A percentile compares a stretch with the other conserved stretches of the same genome.
These are phyloP conservation scores for Tetradesmus lagerheimii DNA, from an alignment of 139 green algal species.

Conservation along the genomic window DNA sequence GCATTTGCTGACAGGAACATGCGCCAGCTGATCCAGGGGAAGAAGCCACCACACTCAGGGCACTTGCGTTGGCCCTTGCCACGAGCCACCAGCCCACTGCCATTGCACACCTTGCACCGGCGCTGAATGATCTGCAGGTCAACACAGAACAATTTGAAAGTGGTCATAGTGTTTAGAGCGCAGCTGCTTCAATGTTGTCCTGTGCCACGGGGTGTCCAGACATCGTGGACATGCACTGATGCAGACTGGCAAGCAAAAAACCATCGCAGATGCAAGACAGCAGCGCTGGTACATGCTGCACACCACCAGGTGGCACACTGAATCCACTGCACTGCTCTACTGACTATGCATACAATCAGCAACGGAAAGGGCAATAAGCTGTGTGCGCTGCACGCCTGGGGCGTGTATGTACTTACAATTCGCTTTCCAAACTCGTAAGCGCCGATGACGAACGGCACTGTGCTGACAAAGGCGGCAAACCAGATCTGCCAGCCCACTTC, in stretches of 20 bases:
- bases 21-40: constrained; percentile 88
- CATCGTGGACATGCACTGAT: too few species aligned
- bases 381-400: too few species aligned
- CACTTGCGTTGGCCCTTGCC: constrained; percentile 73
- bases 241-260: too few species aligned
- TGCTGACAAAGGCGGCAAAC: constrained; percentile 72
- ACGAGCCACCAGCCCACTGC: constrained; percentile 76
- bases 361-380: too few species aligned
- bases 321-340: too few species aligned
- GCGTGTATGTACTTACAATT: constrained; percentile 70
- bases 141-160: not conserved
- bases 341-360: too few species aligned
- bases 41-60: constrained; percentile 86
- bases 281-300: too few species aligned
- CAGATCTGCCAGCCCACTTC: constrained; percentile 73
- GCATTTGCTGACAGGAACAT: constrained; percentile 83
- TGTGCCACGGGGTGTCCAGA: too few species aligned
- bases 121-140: constrained; percentile 82
- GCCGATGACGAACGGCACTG: constrained; percentile 87
- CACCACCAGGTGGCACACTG: too few species aligned
- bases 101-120: constrained; percentile 78
- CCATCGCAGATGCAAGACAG: too few species aligned
- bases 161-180: not conserved
- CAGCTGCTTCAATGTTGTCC: too few species aligned
- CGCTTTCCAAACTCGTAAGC: constrained; percentile 88